Percentiles rank a stretch among this genome's conserved stretches.
Evolutionary conservation across 169 alveolate genomes (phyloP).

Genomic region (Cryptosporidium baileyi): DNA sequence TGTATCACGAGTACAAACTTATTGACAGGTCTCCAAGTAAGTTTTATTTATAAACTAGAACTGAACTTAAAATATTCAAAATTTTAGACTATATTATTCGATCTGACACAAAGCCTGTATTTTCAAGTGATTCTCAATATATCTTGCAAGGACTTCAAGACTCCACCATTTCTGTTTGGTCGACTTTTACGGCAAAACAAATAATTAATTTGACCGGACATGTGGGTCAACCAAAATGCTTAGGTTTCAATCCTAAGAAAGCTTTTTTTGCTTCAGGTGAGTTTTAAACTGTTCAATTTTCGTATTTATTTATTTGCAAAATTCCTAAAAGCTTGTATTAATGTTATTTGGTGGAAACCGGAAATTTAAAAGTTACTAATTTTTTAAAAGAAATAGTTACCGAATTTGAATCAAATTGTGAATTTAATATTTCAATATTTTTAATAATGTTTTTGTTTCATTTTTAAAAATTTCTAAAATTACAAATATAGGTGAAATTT

Average conservation of each 20-base stretch:
- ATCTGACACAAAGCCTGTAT: conserved; percentile 32
- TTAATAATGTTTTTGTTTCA: too few species aligned
- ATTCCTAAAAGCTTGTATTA: conserved; percentile 19
- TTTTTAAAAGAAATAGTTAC: too few species aligned
- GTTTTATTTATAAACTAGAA: neutral
- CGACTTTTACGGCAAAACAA: conserved; percentile 26
- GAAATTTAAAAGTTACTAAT: neutral
- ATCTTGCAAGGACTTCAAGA: conserved; percentile 36
- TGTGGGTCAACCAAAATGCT: conserved; percentile 56
- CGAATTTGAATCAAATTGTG: too few species aligned
- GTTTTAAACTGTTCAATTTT: neutral
- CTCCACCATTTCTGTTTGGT: conserved; percentile 25
- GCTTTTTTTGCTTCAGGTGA: conserved; percentile 68
- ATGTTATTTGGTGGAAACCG: conserved; percentile 63
- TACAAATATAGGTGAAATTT: too few species aligned
- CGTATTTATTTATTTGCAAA: neutral
- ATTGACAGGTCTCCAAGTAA: conserved; percentile 15
- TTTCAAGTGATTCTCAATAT: conserved; percentile 67
- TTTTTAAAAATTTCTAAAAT: too few species aligned
- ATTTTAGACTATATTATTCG: neutral
- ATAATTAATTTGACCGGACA: conserved; percentile 17
- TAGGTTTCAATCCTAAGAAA: conserved; percentile 46
- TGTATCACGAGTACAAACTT: conserved; percentile 39
- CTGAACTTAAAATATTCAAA: too few species aligned
- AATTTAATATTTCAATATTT: too few species aligned